Evolutionary conservation across 306 rosid genomes (phyloP).

Genomic region (Vigna unguiculata): DNA sequence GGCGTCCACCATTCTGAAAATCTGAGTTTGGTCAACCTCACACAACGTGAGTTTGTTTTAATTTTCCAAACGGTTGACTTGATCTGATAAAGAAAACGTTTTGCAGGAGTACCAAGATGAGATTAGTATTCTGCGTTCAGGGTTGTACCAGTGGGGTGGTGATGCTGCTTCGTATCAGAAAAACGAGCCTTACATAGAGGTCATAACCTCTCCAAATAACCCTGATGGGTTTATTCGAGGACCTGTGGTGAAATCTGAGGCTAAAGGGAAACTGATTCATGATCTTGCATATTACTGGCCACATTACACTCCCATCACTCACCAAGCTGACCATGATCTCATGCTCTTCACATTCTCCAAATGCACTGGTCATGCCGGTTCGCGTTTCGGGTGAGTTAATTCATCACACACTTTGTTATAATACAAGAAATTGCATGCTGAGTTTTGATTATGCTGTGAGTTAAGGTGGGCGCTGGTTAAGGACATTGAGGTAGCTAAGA

Average conservation of each 20-base stretch:
- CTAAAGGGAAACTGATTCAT: slow-evolving; percentile 57
- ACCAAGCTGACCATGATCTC: slow-evolving; percentile 60
- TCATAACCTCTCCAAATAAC: slow-evolving; percentile 79
- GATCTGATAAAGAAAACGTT: not conserved
- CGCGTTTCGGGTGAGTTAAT: slow-evolving; percentile 75
- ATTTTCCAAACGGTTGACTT: not conserved
- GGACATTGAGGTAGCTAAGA: slow-evolving; percentile 70
- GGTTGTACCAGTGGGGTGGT: slow-evolving; percentile 75
- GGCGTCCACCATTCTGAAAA: slow-evolving; percentile 4
- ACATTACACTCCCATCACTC: slow-evolving; percentile 76
- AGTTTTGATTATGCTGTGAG: slow-evolving; percentile 11
- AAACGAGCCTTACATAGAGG: slow-evolving; percentile 73
- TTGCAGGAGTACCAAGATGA: slow-evolving; percentile 67
- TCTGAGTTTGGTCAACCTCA: slow-evolving; percentile 24
- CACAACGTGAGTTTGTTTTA: not conserved
- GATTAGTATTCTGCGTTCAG: slow-evolving; percentile 53
- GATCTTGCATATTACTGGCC: slow-evolving; percentile 96
- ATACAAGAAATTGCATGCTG: not conserved
- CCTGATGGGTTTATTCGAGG: slow-evolving; percentile 68
- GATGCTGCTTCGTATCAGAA: slow-evolving; percentile 63
- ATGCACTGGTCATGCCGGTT: slow-evolving; percentile 92
- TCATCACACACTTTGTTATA: not conserved
- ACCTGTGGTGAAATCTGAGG: slow-evolving; percentile 48
- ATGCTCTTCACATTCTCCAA: slow-evolving; percentile 90
- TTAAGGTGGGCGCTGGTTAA: slow-evolving; percentile 83